Percentiles rank a stretch among this genome's conserved stretches.
Evolutionary conservation across 257 asterid genomes (phyloP).

Genomic region (Nicotiana undulata): DNA sequence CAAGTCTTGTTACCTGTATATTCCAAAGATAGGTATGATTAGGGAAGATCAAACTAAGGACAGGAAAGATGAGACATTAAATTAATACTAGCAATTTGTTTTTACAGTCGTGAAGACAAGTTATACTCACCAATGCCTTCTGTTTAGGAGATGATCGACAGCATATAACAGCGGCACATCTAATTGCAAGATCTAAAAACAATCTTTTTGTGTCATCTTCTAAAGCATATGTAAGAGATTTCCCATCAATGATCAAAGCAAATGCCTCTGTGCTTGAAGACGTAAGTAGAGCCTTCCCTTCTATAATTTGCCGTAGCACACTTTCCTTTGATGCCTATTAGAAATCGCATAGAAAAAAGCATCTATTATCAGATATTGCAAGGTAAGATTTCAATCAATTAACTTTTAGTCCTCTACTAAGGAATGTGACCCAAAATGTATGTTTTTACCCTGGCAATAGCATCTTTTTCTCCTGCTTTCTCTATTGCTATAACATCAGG

Average conservation of each 20-base stretch:
- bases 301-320: slow-evolving; percentile 53
- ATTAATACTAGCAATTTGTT: background rate
- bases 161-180: slow-evolving; percentile 94
- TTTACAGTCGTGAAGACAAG: background rate
- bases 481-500: slow-evolving; percentile 69
- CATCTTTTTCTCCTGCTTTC: slow-evolving; percentile 59
- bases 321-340: slow-evolving; percentile 70
- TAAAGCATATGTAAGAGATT: slow-evolving; percentile 82
- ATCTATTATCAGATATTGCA: background rate
- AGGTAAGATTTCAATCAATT: background rate
- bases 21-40: background rate
- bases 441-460: slow-evolving; percentile 60
- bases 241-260: slow-evolving; percentile 93
- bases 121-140: slow-evolving; percentile 74
- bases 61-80: background rate
- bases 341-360: background rate
- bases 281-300: slow-evolving; percentile 53
- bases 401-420: background rate
- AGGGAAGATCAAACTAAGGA: background rate
- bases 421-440: background rate
- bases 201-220: slow-evolving; percentile 51
- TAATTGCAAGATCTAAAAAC: slow-evolving; percentile 71
- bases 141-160: slow-evolving; percentile 98
- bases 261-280: slow-evolving; percentile 49
- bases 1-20: slow-evolving; percentile 78